These are phyloP conservation scores for Salix brachista DNA, from an alignment of 345 rosid species.

Conservation along the genomic window DNA sequence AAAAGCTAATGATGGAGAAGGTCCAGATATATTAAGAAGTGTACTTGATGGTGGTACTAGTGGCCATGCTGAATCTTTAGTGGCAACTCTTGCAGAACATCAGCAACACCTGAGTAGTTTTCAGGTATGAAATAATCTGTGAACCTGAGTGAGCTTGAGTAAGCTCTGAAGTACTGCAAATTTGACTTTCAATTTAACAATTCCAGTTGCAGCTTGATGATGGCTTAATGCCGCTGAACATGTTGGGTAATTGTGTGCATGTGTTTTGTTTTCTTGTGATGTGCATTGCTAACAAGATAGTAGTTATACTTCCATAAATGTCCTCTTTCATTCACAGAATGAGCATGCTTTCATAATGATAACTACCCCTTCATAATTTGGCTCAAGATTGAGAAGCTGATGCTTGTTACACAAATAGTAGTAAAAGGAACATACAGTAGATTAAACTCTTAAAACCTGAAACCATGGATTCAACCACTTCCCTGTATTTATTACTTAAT, in stretches of 20 bases:
- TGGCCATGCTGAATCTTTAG: conserved; percentile 90
- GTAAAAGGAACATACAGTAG: background rate
- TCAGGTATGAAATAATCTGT: conserved; percentile 49
- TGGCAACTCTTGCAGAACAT: conserved; percentile 88
- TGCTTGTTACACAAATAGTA: background rate
- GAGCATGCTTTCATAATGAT: background rate
- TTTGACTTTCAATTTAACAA: background rate
- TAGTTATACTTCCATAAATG: background rate
- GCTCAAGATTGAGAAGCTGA: background rate
- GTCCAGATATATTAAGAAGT: conserved; percentile 89
- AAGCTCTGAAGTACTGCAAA: background rate
- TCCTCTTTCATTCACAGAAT: background rate
- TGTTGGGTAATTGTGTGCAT: background rate
- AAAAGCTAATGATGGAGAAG: conserved; percentile 95
- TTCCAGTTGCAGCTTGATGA: background rate
- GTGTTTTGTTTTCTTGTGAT: conserved; percentile 5
- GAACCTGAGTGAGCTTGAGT: background rate
- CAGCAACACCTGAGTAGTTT: conserved; percentile 97
- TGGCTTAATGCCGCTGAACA: background rate
- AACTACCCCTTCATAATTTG: no score
- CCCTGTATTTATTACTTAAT: background rate
- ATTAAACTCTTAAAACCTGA: background rate
- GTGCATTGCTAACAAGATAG: background rate
- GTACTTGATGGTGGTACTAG: conserved; percentile 67
- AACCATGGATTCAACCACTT: background rate